Evolutionary conservation across 768 basidiomycete genomes (phyloP), one percentile per base, ranked within the genome.

Genomic region (Pisolithus orientalis): DNA sequence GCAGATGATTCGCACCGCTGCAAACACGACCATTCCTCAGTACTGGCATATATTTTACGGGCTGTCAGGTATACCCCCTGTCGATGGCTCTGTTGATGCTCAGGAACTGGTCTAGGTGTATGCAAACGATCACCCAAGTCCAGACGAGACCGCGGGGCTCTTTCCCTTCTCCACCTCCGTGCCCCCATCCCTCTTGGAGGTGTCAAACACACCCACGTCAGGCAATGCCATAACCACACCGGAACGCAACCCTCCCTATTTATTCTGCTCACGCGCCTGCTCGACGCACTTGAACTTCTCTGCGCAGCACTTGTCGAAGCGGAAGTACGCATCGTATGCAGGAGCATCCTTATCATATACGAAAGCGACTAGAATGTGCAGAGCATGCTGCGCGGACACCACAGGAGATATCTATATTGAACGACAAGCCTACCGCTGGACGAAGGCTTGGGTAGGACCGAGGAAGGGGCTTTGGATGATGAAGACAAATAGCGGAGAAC

Each of bases 1-100:
- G 39, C 81, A 88, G 24, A 94, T 94, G 94, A 72, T 78, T 51
- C 76, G 80, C 60, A 74, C 77, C 1, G 92, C 92, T 1, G 73
- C 70, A 28, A 69, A 76, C 9, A 85, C 90, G 0, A 97, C 95
- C 1, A 86, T 82, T 8, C n/a, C 64, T 75, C 2, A 79, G 83
- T 65, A 87, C 84, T 0, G 95, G 95, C 0, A 56, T 97, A 4
- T 71, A 90, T 39, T 67, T 97, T 46, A 96, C 94, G 2, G 95
- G 90, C 6, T 97, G 91, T 68, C 90, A 93, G 76, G 95, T 93
- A 57, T 49, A 78, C 64, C 38, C 16, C 38, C 47, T 34, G 40
- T 28, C 37, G 2, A n/a, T 24, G 7, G n/a, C n/a, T n/a, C n/a
- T n/a, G n/a, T n/a, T n/a, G n/a, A n/a, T 25, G 25, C 34, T 29